These are phyloP conservation scores for Theobroma cacao DNA, from an alignment of 345 rosid genomes.

Conservation along the genomic window DNA sequence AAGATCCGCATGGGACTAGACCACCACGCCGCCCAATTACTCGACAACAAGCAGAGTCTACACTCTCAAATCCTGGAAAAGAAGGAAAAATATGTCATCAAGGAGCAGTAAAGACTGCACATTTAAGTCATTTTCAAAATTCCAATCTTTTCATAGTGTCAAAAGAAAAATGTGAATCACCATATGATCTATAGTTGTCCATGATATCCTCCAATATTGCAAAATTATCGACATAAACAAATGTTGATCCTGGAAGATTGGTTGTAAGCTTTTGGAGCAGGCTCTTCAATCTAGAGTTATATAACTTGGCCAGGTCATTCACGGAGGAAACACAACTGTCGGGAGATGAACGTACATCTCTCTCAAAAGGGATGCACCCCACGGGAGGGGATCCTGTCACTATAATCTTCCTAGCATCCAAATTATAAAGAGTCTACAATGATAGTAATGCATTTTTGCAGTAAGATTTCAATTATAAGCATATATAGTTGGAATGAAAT, in stretches of 20 bases:
- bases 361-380: constrained; percentile 6
- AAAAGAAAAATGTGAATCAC: background rate
- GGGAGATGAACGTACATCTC: background rate
- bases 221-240: background rate
- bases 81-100: too few relatives aligned
- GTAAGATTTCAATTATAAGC: background rate
- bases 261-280: constrained; percentile 4
- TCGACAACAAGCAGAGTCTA: constrained; percentile 39
- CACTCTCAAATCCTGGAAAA: constrained; percentile 30
- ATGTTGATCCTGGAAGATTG: background rate
- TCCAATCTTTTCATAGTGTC: too few relatives aligned
- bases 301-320: constrained; percentile 4
- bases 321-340: background rate
- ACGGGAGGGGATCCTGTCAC: background rate
- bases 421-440: constrained; percentile 17
- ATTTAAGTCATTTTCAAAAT: too few relatives aligned
- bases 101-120: too few relatives aligned
- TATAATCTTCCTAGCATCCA: constrained; percentile 25
- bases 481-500: background rate
- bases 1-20: constrained; percentile 16
- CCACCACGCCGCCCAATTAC: constrained; percentile 20
- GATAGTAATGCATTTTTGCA: background rate
- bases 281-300: constrained; percentile 9
- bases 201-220: background rate
- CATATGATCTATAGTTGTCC: constrained; percentile 6